Conservation (phyloP, 2,329 filamentous ascomycete genomes). For the Didymella keratinophila region DNA sequence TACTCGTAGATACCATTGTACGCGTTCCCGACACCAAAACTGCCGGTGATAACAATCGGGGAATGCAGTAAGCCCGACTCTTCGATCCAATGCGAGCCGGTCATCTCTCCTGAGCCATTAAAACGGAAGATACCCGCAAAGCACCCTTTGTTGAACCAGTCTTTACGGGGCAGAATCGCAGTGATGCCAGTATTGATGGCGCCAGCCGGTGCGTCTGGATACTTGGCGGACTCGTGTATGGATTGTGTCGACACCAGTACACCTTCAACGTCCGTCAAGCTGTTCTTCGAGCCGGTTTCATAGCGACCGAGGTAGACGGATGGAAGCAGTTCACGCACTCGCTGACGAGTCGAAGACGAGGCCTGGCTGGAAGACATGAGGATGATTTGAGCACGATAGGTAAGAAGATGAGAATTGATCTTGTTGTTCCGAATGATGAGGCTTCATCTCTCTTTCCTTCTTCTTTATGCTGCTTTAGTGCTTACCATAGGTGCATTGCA, state of each 20-base stretch:
- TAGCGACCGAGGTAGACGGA: slow-evolving; percentile 49
- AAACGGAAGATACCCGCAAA: slow-evolving; percentile 63
- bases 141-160: slow-evolving; percentile 53
- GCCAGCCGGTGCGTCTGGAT: slow-evolving; percentile 36
- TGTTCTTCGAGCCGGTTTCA: slow-evolving; percentile 52
- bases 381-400: neutral
- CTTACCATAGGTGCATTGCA: neutral
- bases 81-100: slow-evolving; percentile 67
- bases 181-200: slow-evolving; percentile 56
- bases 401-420: neutral
- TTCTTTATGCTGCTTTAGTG: neutral
- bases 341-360: slow-evolving; percentile 31
- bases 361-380: slow-evolving; percentile 23
- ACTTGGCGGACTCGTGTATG: slow-evolving; percentile 43
- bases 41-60: slow-evolving; percentile 68
- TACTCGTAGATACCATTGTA: slow-evolving; percentile 68
- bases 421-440: neutral
- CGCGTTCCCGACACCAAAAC: slow-evolving; percentile 64
- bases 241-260: slow-evolving; percentile 54
- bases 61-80: slow-evolving; percentile 67
- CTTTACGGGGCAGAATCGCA: slow-evolving; percentile 53
- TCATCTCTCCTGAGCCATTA: slow-evolving; percentile 71
- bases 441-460: neutral
- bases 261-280: slow-evolving; percentile 55
- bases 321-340: slow-evolving; percentile 52